Evolutionary conservation across 75 land plant genomes (phyloP).

Genomic region (Chamaecyparis obtusa): DNA sequence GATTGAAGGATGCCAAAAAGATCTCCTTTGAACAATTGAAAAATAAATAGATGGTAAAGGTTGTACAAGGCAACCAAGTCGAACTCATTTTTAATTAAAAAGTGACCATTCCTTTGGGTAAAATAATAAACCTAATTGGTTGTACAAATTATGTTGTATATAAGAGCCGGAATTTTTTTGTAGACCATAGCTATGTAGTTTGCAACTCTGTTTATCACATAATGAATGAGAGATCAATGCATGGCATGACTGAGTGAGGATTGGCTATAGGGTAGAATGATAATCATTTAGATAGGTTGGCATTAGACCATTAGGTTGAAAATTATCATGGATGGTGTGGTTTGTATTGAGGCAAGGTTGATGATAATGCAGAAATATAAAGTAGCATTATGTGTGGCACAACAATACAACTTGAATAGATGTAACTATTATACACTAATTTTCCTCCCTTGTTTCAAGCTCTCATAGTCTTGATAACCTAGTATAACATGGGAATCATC

Average conservation of each 20-base stretch:
- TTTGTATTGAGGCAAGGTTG: not conserved
- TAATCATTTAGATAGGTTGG: no score
- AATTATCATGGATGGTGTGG: not conserved
- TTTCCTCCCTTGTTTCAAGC: no score
- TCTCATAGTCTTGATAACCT: not conserved
- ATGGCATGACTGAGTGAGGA: not conserved
- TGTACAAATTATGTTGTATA: not conserved
- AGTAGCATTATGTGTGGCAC: not conserved
- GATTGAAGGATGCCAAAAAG: not conserved
- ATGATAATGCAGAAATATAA: no score
- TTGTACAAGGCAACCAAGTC: not conserved
- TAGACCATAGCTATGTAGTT: not conserved
- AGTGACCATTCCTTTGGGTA: not conserved
- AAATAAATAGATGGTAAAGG: not conserved
- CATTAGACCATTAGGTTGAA: not conserved
- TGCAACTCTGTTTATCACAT: not conserved
- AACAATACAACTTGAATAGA: no score
- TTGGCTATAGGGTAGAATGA: no score
- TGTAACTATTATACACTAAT: no score
- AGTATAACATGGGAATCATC: constrained; percentile 9
- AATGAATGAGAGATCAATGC: not conserved
- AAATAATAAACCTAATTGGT: not conserved
- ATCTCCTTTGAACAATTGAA: not conserved
- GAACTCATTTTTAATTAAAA: not conserved
- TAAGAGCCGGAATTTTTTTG: not conserved